phyloP scores from a whole-genome alignment of 225 moss, liverwort and hornwort genomes.

The Straminergon stramineum region DNA sequence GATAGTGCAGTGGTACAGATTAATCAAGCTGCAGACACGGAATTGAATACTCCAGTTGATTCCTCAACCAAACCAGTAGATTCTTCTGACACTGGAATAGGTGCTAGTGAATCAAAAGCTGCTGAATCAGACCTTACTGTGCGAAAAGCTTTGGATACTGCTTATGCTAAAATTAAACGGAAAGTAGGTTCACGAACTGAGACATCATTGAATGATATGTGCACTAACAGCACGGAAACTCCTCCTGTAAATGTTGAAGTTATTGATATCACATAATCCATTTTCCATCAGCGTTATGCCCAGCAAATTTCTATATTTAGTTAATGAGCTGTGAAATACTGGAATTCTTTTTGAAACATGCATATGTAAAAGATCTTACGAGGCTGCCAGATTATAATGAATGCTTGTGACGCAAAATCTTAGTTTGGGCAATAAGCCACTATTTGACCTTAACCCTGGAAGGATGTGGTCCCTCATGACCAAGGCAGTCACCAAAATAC shows the following conservation, averaged over 20 bases:
- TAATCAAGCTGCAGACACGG: neutral
- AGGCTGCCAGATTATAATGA: neutral
- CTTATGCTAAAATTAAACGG: constrained; percentile 27
- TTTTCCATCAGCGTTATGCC: neutral
- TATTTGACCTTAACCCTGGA: neutral
- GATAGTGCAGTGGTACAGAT: constrained; percentile 20
- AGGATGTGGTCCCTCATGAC: neutral
- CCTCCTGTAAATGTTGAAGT: constrained; percentile 33
- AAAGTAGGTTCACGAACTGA: constrained; percentile 16
- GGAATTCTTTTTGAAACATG: neutral
- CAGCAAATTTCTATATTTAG: neutral
- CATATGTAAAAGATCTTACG: neutral
- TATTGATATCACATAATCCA: constrained; percentile 29
- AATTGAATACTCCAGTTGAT: constrained; percentile 9
- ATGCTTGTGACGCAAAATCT: neutral
- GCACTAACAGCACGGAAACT: neutral
- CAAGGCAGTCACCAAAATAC: neutral
- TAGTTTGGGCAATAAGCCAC: neutral
- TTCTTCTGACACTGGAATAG: neutral
- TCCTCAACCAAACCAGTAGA: neutral
- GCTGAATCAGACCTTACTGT: constrained; percentile 37
- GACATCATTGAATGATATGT: constrained; percentile 17
- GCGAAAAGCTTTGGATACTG: constrained; percentile 65
- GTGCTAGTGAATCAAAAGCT: constrained; percentile 6
- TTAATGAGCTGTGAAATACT: neutral